Percentiles rank a stretch among this genome's conserved stretches.
Evolutionary conservation across 768 basidiomycete species (phyloP).

Genomic region (Collybiopsis luxurians): DNA sequence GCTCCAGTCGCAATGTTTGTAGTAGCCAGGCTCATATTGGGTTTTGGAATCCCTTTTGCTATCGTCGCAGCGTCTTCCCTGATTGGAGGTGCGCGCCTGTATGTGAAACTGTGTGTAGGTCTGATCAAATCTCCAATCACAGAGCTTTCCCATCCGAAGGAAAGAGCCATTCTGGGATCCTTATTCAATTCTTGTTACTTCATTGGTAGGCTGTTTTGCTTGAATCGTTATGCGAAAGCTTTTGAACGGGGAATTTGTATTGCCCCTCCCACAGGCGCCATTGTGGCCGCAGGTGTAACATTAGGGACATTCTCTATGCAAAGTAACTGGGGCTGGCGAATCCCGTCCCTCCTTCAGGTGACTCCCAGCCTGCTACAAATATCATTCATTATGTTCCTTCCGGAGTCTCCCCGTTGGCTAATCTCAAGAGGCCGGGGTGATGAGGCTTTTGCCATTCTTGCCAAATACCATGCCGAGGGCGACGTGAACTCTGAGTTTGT

Average conservation of each 20-base stretch:
- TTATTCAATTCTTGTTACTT: conserved; percentile 65
- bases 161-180: conserved; percentile 63
- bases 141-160: conserved; percentile 69
- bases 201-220: conserved; percentile 33
- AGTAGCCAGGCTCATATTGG: conserved; percentile 51
- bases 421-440: conserved; percentile 51
- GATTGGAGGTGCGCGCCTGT: conserved; percentile 40
- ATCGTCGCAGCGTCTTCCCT: conserved; percentile 65
- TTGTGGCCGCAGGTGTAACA: conserved; percentile 58
- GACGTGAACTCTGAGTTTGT: conserved; percentile 52
- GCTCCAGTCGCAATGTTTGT: conserved; percentile 57
- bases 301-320: conserved; percentile 62
- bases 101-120: not conserved
- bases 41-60: conserved; percentile 59
- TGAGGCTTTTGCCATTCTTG: conserved; percentile 46
- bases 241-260: not conserved
- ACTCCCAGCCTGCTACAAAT: conserved; percentile 53
- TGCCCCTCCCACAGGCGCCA: conserved; percentile 39
- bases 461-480: conserved; percentile 61
- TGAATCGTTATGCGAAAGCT: not conserved
- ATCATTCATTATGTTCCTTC: conserved; percentile 53
- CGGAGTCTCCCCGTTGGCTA: conserved; percentile 67
- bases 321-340: conserved; percentile 67
- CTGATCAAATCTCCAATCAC: conserved; percentile 7
- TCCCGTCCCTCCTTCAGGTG: conserved; percentile 60